phyloP scores from a whole-genome alignment of 2,329 filamentous ascomycete genomes.

The Aspergillus hiratsukae region DNA sequence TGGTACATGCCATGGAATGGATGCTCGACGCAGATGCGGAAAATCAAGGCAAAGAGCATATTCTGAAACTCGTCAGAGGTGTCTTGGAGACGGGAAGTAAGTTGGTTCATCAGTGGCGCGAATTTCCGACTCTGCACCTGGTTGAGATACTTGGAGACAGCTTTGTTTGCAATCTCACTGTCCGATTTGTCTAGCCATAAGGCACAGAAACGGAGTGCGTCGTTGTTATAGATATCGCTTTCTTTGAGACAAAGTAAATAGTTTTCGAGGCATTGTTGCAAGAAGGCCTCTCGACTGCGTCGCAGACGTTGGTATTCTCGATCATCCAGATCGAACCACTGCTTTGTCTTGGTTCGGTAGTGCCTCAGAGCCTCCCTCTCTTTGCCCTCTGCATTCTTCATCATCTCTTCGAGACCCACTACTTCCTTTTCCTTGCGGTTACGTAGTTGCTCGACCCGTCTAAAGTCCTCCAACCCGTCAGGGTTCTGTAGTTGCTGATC shows the following conservation, averaged over 20 bases:
- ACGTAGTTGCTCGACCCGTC: constrained; percentile 71
- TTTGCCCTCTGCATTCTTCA: constrained; percentile 45
- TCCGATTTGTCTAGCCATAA: constrained; percentile 87
- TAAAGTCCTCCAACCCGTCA: constrained; percentile 78
- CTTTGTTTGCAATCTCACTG: constrained; percentile 70
- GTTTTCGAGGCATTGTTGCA: constrained; percentile 87
- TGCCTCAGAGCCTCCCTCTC: constrained; percentile 56
- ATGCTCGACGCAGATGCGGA: constrained; percentile 83
- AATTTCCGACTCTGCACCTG: constrained; percentile 88
- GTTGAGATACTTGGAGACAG: constrained; percentile 65
- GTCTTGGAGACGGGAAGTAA: constrained; percentile 84
- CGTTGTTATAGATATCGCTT: constrained; percentile 83
- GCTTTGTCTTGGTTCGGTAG: constrained; percentile 67
- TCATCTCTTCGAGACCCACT: constrained; percentile 62
- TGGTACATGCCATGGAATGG: constrained; percentile 98
- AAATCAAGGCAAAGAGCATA: constrained; percentile 68
- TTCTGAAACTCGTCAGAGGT: constrained; percentile 67
- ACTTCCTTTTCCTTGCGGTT: constrained; percentile 80
- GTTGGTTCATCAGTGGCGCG: constrained; percentile 86
- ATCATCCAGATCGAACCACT: constrained; percentile 87
- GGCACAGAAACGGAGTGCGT: constrained; percentile 85
- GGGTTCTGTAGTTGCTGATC: constrained; percentile 88
- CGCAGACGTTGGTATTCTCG: constrained; percentile 77
- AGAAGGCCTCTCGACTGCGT: constrained; percentile 71
- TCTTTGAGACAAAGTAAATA: constrained; percentile 81